Evolutionary conservation across 805 yeast species (phyloP), one percentile per base, ranked within the genome.

Genomic region (Yarrowia yakushimensis): DNA sequence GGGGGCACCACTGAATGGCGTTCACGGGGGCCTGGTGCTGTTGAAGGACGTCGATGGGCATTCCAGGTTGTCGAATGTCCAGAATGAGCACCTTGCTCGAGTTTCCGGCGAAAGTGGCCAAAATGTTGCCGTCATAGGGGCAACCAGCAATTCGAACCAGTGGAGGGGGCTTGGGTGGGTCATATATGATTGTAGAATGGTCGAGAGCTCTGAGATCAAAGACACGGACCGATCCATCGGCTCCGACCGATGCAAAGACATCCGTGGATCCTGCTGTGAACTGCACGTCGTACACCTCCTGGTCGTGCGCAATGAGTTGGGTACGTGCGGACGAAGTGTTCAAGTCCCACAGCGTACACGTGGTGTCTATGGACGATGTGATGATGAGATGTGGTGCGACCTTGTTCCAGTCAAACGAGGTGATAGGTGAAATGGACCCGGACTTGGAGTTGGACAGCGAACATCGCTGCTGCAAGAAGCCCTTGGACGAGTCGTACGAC

Each of bases 291-390:
- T 84, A 90, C 4, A 94, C 99, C 73, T 91, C 97, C 66, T 87
- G 84, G 72, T 94, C 99, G 74, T 94, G 99, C 0, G 99, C 98
- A 66, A 94, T 94, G 52, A 94, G 78, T 75, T 94, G 97, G 0
- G 98, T 93, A 71, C 87, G 88, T 15, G 96, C 96, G 4, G 79
- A 77, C 22, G 85, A 82, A 42, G 84, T 81, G 23, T 78, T 74
- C 31, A 91, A 73, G 74, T 94, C 98, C 98, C 99, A 94, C 3
- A 91, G 85, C 0, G 98, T 92, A 75, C 99, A 94, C 0, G 99
- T 94, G 0, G 99, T 94, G 74, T 94, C 99, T 11, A 93, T 89
- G 20, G 94, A 86, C 65, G 93, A 83, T 1, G 97, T 90, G 36
- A 94, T 87, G 20, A 91, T 81, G 39, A 85, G 73, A 54, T 83